phyloP scores from a whole-genome alignment of 208 protist genomes.

The Spongospora subterranea region DNA sequence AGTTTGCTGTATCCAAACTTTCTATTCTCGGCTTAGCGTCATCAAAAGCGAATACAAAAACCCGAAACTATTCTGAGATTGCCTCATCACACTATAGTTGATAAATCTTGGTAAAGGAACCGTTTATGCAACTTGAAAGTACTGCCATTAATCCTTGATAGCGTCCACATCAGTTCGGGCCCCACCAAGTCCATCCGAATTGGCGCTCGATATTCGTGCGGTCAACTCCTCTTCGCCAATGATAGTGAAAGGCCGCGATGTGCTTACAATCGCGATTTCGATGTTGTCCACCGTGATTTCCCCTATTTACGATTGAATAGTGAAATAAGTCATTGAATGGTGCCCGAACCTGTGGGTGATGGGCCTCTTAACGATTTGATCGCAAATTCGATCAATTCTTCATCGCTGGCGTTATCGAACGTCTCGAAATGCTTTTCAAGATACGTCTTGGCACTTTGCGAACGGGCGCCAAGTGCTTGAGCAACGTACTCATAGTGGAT shows the following conservation, averaged over 20 bases:
- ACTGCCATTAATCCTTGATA: not conserved
- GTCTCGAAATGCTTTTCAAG: constrained; percentile 95
- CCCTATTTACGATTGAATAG: not conserved
- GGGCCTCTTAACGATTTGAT: constrained; percentile 43
- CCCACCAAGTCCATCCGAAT: not conserved
- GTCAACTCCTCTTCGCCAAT: constrained; percentile 41
- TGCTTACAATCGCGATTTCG: constrained; percentile 58
- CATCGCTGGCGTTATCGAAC: constrained; percentile 77
- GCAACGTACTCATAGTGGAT: constrained; percentile 97
- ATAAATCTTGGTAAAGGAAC: too few relatives aligned
- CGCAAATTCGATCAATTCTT: constrained; percentile 64
- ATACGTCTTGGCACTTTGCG: constrained; percentile 91
- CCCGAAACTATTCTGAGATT: too few relatives aligned
- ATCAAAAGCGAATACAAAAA: too few relatives aligned
- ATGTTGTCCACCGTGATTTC: constrained; percentile 58
- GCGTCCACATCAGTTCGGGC: not conserved
- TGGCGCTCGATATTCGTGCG: not conserved
- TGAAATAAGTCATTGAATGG: not conserved
- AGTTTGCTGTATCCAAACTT: too few relatives aligned
- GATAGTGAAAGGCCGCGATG: constrained; percentile 54
- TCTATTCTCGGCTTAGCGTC: too few relatives aligned
- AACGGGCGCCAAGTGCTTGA: constrained; percentile 97
- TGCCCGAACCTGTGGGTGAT: not conserved
- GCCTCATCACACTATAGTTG: too few relatives aligned
- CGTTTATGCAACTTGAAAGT: too few relatives aligned